Evolutionary conservation across 2,329 filamentous ascomycete species (phyloP), one percentile per base, ranked within the genome.

Genomic region (Monosporascus sp.): DNA sequence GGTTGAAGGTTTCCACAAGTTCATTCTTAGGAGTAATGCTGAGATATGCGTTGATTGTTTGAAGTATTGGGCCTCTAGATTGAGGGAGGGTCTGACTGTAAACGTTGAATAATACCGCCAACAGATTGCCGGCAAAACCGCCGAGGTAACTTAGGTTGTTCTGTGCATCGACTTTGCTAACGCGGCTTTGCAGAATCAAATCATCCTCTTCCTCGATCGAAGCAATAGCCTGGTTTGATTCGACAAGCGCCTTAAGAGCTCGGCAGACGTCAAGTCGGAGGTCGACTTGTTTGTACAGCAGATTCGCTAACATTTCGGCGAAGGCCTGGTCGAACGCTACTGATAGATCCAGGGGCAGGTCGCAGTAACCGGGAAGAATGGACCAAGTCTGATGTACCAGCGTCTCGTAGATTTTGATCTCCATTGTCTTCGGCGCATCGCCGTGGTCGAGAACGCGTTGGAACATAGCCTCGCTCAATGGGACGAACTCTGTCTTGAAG

Each of bases 41-140:
- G 54, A 99, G 76, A 72, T 92, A 97, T 5, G 91, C 86, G 71
- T 97, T 97, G 75, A 97, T 94, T 57, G 92, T 96, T 68, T 93
- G 89, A 37, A 99, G 77, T 51, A 99, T 94, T 20, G 89, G 91
- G 0, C 91, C 92, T 61, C 94, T 83, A 65, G 90, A 94, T 66
- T 97, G 91, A 2, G 94, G 93, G 26, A 99, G 79, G 1, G 94
- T 99, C 70, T 97, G 89, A 59, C 89, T 96, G 74, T 99, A 99
- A 45, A 99, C 93, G 68, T 99, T 99, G 79, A 99, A 97, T n/a
- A 99, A 77, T 0, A 97, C 93, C 7, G 94, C 92, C 43, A 99
- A 82, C 72, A 99, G 82, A 64, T 97, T 97, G 56, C 87, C 87
- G 1, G 93, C 81, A 66, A 94, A 92, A 1, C 77, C 76, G 17